Evolutionary conservation across 768 basidiomycete genomes (phyloP), one percentile per base, ranked within the genome.

Genomic region (Tephrocybe sp.): DNA sequence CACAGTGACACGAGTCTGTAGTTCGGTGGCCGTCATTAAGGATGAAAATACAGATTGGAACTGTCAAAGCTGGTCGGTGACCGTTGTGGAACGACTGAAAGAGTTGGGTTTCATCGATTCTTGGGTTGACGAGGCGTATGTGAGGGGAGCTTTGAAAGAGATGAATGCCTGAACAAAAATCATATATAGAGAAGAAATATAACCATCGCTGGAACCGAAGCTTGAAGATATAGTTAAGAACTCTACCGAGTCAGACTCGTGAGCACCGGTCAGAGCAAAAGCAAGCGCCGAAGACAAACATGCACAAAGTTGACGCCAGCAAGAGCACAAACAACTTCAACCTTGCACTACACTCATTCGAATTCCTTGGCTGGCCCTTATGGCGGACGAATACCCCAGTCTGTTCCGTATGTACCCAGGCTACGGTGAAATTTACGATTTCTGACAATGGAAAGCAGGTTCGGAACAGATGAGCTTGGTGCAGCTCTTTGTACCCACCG

Each of bases 391-490:
- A 50, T 91, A 89, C 66, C 87, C 91, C 19, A 89, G 84, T 60
- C 68, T 89, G 71, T 84, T 93, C 75, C 89, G 91, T 92, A 68
- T 55, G 83, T 75, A 1, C 40, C 37, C 8, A 31, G 39, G 15
- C 31, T 38, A 10, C 5, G 4, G 27, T 13, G n/a, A n/a, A n/a
- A n/a, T n/a, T n/a, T n/a, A n/a, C n/a, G n/a, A n/a, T 24, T 13
- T 16, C 16, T 41, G 45, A 45, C 19, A 29, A 48, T 30, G 48
- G 47, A 58, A 53, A 60, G 50, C 47, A 97, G 94, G 91, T 50
- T 97, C 94, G 79, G 94, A 97, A 74, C 80, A 84, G 75, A 97
- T 97, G 94, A 95, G 93, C 77, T 76, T 94, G 72, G 89, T 95
- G 55, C 93, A 97, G 77, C 84, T 99, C 61, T 94, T 93, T 65